Evolutionary conservation across 2,329 filamentous ascomycete species (phyloP).

Genomic region (Cladosporium sp.): DNA sequence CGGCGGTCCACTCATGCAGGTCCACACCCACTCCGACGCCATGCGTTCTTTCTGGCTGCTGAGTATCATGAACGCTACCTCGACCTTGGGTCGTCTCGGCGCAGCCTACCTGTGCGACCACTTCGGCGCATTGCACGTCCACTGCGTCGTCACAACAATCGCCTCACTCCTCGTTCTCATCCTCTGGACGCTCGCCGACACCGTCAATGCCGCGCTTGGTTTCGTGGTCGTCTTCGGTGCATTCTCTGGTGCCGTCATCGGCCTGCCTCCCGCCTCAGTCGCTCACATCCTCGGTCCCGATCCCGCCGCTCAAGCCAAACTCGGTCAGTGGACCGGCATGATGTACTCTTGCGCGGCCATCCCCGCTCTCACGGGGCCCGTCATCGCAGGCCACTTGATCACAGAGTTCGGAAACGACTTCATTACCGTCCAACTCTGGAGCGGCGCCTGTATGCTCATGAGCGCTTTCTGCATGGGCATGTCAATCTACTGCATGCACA

Average conservation of each 20-base stretch:
- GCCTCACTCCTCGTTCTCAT: conserved; percentile 40
- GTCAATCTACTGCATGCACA: conserved; percentile 9
- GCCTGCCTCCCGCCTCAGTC: conserved; percentile 47
- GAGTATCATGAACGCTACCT: conserved; percentile 48
- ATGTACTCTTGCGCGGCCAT: conserved; percentile 47
- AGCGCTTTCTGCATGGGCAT: conserved; percentile 39
- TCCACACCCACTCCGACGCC: conserved; percentile 25
- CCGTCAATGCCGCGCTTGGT: conserved; percentile 37
- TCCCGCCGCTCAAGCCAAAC: conserved; percentile 32
- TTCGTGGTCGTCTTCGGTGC: conserved; percentile 48
- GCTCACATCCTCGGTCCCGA: conserved; percentile 41
- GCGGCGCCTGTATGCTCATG: conserved; percentile 39
- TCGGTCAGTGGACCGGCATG: conserved; percentile 52
- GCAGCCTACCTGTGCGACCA: conserved; percentile 44
- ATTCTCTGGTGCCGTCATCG: conserved; percentile 48
- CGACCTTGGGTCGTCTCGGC: conserved; percentile 43
- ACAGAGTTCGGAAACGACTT: conserved; percentile 36
- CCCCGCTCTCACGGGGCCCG: conserved; percentile 44
- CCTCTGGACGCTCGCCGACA: conserved; percentile 41
- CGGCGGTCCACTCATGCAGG: conserved; percentile 18
- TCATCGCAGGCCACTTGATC: conserved; percentile 46
- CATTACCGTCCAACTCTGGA: conserved; percentile 46
- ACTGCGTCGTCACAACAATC: conserved; percentile 39
- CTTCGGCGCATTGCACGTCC: conserved; percentile 44
- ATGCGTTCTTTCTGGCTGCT: conserved; percentile 48